Percentiles rank a stretch among this genome's conserved stretches.
Evolutionary conservation across 108 stramenopile species (phyloP).

Genomic region (Cyclotella choctawhatcheeana): DNA sequence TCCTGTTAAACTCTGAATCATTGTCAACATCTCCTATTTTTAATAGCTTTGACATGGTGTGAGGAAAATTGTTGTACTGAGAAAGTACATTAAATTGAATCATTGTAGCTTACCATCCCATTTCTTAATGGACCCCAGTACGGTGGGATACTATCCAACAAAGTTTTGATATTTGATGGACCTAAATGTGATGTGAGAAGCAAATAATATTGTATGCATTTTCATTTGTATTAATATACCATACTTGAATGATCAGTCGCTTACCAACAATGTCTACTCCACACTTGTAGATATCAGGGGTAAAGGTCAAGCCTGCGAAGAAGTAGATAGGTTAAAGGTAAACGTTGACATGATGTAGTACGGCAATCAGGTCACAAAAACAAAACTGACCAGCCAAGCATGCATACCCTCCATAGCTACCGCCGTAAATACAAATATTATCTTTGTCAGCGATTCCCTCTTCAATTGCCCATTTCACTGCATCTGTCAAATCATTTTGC

Average conservation of each 20-base stretch:
- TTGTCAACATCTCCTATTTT: conserved; percentile 72
- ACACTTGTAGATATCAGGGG: conserved; percentile 67
- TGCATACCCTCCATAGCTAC: conserved; percentile 70
- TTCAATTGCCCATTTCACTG: conserved; percentile 64
- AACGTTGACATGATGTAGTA: background rate
- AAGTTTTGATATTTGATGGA: conserved; percentile 67
- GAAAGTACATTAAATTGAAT: background rate
- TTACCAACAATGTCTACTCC: conserved; percentile 72
- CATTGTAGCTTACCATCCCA: conserved; percentile 37
- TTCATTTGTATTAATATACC: background rate
- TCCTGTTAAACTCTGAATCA: conserved; percentile 64
- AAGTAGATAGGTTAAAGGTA: background rate
- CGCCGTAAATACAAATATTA: conserved; percentile 66
- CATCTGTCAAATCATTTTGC: conserved; percentile 70
- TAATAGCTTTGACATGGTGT: conserved; percentile 14
- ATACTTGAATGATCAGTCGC: background rate
- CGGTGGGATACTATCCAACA: conserved; percentile 60
- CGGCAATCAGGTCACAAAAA: background rate
- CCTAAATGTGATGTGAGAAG: background rate
- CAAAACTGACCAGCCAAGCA: conserved; percentile 52
- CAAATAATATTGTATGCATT: background rate
- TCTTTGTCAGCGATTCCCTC: conserved; percentile 66
- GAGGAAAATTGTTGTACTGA: background rate
- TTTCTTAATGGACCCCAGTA: conserved; percentile 73
- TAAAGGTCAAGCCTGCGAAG: conserved; percentile 54